A percentile compares a stretch with the other conserved stretches of the same genome.
phyloP scores from a whole-genome alignment of 2,329 filamentous ascomycete species.

The Talaromyces pinophilus region DNA sequence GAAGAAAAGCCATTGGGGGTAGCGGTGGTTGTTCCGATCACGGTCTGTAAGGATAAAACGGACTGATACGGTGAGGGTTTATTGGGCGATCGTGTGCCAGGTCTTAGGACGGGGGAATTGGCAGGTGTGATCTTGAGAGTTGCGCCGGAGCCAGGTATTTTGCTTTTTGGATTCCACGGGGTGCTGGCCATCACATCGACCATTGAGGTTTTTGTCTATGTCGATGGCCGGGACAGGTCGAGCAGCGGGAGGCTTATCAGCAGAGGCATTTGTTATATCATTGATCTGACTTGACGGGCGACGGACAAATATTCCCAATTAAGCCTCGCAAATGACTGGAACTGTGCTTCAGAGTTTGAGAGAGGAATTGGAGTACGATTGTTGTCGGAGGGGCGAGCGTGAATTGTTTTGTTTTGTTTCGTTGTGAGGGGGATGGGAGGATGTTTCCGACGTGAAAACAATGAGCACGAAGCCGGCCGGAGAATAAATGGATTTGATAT shows the following conservation, averaged over 20 bases:
- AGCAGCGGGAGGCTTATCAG: conserved; percentile 6
- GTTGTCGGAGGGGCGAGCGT: neutral
- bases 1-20: conserved; percentile 85
- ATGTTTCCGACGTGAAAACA: neutral
- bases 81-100: conserved; percentile 64
- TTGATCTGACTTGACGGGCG: neutral
- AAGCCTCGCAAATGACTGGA: neutral
- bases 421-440: conserved; percentile 6
- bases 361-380: neutral
- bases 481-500: neutral
- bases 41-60: conserved; percentile 71
- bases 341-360: neutral
- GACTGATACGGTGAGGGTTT: conserved; percentile 48
- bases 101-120: conserved; percentile 69
- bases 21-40: conserved; percentile 86
- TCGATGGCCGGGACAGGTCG: conserved; percentile 19
- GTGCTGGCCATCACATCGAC: conserved; percentile 42
- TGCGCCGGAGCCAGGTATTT: conserved; percentile 34
- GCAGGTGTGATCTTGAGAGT: conserved; percentile 71
- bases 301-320: too few relatives aligned
- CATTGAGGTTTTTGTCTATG: conserved; percentile 24
- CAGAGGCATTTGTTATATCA: conserved; percentile 17
- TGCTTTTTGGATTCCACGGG: conserved; percentile 39
- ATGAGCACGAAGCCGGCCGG: neutral
- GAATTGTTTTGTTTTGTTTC: conserved; percentile 15